phyloP scores from a whole-genome alignment of 31 red algal species.

The Odonthalia washingtoniensis region DNA sequence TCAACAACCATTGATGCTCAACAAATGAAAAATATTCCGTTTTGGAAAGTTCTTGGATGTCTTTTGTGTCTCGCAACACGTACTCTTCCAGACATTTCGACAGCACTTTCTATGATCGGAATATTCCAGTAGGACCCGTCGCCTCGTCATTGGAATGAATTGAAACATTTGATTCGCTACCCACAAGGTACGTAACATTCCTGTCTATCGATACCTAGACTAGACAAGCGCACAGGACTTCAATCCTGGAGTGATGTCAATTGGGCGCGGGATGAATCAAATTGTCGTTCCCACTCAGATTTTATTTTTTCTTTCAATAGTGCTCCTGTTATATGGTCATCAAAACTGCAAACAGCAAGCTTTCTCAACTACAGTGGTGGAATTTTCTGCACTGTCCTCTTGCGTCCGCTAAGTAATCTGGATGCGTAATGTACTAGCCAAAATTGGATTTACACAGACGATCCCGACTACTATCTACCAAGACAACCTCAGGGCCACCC shows the following conservation, averaged over 20 bases:
- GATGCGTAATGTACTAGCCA: not conserved
- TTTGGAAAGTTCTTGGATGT: not conserved
- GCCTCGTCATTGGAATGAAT: not conserved
- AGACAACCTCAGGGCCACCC: not conserved
- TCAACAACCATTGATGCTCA: no score
- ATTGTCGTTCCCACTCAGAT: no score
- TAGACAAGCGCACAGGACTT: no score
- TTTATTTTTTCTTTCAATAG: no score
- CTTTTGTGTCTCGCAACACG: conserved; percentile 4
- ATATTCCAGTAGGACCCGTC: not conserved
- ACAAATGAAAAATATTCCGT: not conserved
- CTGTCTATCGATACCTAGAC: no score
- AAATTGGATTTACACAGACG: conserved; percentile 2
- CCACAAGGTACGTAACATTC: not conserved
- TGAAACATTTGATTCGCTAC: conserved; percentile 3
- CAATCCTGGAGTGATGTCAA: no score
- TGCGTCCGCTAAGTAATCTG: conserved; percentile 11
- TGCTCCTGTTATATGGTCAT: no score
- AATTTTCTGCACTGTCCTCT: conserved; percentile 12
- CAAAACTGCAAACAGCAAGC: not conserved
- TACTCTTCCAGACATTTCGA: conserved; percentile 4
- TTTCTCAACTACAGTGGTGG: conserved; percentile 12
- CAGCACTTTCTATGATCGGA: not conserved
- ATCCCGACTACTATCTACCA: not conserved
- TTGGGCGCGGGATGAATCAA: not conserved